A percentile compares a stretch with the other conserved stretches of the same genome.
These are phyloP conservation scores for Rubroboletus satanas DNA, from an alignment of 768 basidiomycete genomes.

Conservation along the genomic window DNA sequence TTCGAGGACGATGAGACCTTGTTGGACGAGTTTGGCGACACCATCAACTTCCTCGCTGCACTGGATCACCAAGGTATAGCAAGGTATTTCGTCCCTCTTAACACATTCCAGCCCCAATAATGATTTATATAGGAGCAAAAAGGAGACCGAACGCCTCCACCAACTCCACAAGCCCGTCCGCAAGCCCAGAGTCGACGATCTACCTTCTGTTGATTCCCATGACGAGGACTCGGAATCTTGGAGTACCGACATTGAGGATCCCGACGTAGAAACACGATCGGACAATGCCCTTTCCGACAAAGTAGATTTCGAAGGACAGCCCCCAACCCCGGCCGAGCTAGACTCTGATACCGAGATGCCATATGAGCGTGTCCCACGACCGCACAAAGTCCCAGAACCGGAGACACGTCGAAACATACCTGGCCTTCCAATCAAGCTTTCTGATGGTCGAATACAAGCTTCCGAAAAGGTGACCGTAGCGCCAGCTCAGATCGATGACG, in stretches of 20 bases:
- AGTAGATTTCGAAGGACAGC: conserved; percentile 10
- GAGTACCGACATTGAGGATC: conserved; percentile 42
- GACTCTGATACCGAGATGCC: conserved; percentile 68
- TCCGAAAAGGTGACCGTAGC: conserved; percentile 37
- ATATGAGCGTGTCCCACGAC: conserved; percentile 65
- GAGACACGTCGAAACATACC: conserved; percentile 50
- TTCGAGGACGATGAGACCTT: conserved; percentile 72
- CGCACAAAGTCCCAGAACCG: conserved; percentile 41
- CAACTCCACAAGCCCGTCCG: conserved; percentile 57
- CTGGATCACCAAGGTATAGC: conserved; percentile 80
- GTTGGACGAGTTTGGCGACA: conserved; percentile 59
- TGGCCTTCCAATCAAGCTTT: conserved; percentile 82
- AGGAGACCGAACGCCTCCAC: conserved; percentile 71
- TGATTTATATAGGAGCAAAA: conserved; percentile 64
- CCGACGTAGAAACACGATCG: conserved; percentile 24
- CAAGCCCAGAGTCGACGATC: conserved; percentile 46
- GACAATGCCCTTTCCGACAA: conserved; percentile 4
- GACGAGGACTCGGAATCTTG: conserved; percentile 54
- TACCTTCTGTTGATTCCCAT: conserved; percentile 68
- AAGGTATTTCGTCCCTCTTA: conserved; percentile 45
- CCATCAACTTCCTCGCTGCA: conserved; percentile 60
- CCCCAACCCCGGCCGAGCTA: conserved; percentile 5
- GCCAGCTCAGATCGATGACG: conserved; percentile 19
- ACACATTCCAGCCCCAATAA: conserved; percentile 1
- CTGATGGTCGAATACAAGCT: conserved; percentile 70